These are phyloP conservation scores for Ophiocordyceps polyrhachis-furcata DNA, from an alignment of 2,329 filamentous ascomycete genomes.

Conservation along the genomic window DNA sequence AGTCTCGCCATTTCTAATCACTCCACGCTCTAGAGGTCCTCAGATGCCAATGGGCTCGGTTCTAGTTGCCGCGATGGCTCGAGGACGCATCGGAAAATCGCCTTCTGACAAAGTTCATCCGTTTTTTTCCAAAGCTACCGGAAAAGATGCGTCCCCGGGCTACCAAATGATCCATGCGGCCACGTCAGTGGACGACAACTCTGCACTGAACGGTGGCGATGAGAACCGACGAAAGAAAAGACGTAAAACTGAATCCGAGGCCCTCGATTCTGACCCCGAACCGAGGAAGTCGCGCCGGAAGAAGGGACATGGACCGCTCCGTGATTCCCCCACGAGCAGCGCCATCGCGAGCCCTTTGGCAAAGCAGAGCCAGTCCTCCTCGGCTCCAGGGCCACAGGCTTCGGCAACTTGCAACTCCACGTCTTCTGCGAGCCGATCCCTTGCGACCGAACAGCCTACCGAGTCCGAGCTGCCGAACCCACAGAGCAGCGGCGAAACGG, in stretches of 20 bases:
- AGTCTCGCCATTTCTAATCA: not conserved
- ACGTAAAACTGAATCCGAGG: slow-evolving; percentile 16
- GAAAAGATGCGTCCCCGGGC: slow-evolving; percentile 2
- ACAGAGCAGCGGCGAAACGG: not conserved
- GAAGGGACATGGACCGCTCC: slow-evolving; percentile 4
- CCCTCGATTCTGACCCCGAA: slow-evolving; percentile 6
- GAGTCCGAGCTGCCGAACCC: not conserved
- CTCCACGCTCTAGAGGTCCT: slow-evolving; percentile 2
- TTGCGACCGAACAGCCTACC: not conserved
- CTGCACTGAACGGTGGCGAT: slow-evolving; percentile 9
- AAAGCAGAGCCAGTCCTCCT: not conserved
- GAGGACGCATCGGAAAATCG: slow-evolving; percentile 16
- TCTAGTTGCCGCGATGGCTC: slow-evolving; percentile 25
- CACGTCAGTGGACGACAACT: not conserved
- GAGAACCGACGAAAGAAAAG: slow-evolving; percentile 22
- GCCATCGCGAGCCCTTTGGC: slow-evolving; percentile 4
- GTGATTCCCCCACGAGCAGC: slow-evolving; percentile 2
- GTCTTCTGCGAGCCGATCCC: not conserved
- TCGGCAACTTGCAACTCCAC: not conserved
- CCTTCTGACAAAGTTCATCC: slow-evolving; percentile 31
- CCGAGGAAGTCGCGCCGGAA: slow-evolving; percentile 11
- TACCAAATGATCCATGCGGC: not conserved
- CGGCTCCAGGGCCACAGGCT: not conserved
- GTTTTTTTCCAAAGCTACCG: slow-evolving; percentile 24
- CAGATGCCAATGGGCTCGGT: slow-evolving; percentile 22